Conservation (phyloP, 2,329 filamentous ascomycete species). For the Lasiodiplodia gonubiensis region DNA sequence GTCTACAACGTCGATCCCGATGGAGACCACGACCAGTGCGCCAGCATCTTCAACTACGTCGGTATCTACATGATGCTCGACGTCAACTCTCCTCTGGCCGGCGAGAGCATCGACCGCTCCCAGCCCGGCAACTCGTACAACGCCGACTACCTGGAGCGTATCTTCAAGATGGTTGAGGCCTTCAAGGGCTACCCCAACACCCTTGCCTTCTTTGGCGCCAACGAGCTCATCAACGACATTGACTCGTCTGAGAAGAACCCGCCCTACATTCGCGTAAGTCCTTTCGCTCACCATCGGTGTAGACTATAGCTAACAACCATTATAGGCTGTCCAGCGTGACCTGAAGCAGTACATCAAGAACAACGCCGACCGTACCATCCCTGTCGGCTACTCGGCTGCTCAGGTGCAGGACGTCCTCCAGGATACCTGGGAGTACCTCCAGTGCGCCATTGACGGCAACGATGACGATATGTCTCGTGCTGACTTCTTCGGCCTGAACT, state of each 20-base stretch:
- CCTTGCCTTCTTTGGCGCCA: conserved; percentile 70
- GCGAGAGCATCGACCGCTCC: conserved; percentile 62
- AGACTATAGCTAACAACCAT: conserved; percentile 27
- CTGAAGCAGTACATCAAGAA: conserved; percentile 71
- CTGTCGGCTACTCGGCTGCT: conserved; percentile 73
- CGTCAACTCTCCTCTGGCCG: conserved; percentile 65
- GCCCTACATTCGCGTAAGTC: conserved; percentile 60
- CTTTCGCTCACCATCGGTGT: conserved; percentile 17
- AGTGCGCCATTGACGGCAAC: conserved; percentile 65
- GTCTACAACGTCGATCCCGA: conserved; percentile 68
- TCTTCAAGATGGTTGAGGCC: conserved; percentile 68
- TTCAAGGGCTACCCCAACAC: conserved; percentile 71
- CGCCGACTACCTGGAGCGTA: conserved; percentile 60
- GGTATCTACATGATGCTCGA: conserved; percentile 71
- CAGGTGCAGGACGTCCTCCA: conserved; percentile 75
- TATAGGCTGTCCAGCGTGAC: conserved; percentile 66
- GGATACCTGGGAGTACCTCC: conserved; percentile 78
- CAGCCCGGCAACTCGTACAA: conserved; percentile 63
- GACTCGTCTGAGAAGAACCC: conserved; percentile 58
- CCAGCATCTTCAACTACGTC: conserved; percentile 68
- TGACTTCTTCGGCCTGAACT: conserved; percentile 80
- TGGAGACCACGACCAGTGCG: conserved; percentile 66
- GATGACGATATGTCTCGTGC: conserved; percentile 63
- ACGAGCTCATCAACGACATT: conserved; percentile 71
- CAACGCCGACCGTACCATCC: conserved; percentile 63